Evolutionary conservation across 345 rosid genomes (phyloP).

Genomic region (Camelina sativa): DNA sequence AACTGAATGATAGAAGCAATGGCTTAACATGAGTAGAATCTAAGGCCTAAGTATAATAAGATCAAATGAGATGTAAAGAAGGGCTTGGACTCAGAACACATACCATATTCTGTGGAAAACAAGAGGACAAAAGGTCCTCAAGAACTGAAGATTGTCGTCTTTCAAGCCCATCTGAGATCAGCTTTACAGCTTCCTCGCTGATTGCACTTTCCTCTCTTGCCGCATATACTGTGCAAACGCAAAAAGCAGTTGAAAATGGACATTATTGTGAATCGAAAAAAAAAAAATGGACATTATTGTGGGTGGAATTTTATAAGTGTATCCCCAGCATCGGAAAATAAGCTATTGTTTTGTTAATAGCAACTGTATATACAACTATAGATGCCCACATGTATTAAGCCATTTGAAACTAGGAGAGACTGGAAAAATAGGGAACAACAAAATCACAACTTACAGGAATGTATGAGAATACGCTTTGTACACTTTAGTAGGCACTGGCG

Average conservation of each 20-base stretch:
- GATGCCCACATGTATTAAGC: neutral
- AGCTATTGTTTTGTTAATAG: neutral
- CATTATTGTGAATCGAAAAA: slow-evolving; percentile 7
- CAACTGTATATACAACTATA: too few species aligned
- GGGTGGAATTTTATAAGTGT: neutral
- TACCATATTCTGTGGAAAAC: slow-evolving; percentile 79
- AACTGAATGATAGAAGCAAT: slow-evolving; percentile 2
- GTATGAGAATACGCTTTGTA: slow-evolving; percentile 70
- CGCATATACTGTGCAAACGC: slow-evolving; percentile 60
- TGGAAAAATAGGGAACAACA: neutral
- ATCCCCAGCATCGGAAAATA: neutral
- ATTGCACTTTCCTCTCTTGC: slow-evolving; percentile 62
- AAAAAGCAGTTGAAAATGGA: slow-evolving; percentile 17
- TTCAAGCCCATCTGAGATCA: slow-evolving; percentile 88
- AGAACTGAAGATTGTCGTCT: slow-evolving; percentile 60
- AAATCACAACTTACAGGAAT: slow-evolving; percentile 65
- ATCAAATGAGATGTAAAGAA: slow-evolving; percentile 3
- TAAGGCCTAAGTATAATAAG: slow-evolving; percentile 14
- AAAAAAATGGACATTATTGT: slow-evolving; percentile 5
- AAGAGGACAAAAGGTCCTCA: slow-evolving; percentile 61
- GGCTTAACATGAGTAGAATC: neutral
- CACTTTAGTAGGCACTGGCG: slow-evolving; percentile 96
- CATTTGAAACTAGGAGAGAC: slow-evolving; percentile 5
- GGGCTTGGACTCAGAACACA: slow-evolving; percentile 25
- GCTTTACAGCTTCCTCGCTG: slow-evolving; percentile 57